A percentile compares a stretch with the other conserved stretches of the same genome.
phyloP scores from a whole-genome alignment of 2,329 filamentous ascomycete species.

The Colletotrichum simmondsii region DNA sequence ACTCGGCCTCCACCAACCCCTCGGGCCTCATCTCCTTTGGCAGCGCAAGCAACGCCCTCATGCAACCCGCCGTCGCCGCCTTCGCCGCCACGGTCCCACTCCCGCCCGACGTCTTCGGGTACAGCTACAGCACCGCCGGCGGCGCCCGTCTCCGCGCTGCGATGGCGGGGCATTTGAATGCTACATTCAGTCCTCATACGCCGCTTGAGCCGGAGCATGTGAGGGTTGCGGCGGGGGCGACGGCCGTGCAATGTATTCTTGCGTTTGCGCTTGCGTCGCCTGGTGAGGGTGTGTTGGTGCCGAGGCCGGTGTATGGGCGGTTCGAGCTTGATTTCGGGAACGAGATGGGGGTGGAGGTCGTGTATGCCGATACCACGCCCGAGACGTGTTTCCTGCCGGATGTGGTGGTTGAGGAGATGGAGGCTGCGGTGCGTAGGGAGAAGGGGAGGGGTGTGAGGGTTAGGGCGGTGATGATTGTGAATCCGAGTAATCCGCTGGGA shows the following conservation, averaged over 20 bases:
- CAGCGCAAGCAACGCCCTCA: slow-evolving; percentile 19
- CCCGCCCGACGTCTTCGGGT: slow-evolving; percentile 44
- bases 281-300: slow-evolving; percentile 51
- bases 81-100: slow-evolving; percentile 19
- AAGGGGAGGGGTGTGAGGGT: slow-evolving; percentile 50
- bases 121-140: slow-evolving; percentile 48
- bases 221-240: slow-evolving; percentile 47
- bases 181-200: slow-evolving; percentile 46
- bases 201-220: slow-evolving; percentile 45
- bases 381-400: slow-evolving; percentile 55
- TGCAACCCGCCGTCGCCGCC: slow-evolving; percentile 5
- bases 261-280: slow-evolving; percentile 51
- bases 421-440: slow-evolving; percentile 50
- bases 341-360: slow-evolving; percentile 49
- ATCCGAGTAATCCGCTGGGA: slow-evolving; percentile 64
- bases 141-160: slow-evolving; percentile 46
- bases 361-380: slow-evolving; percentile 57
- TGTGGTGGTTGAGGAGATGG: slow-evolving; percentile 57
- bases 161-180: slow-evolving; percentile 50
- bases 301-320: slow-evolving; percentile 57
- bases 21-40: slow-evolving; percentile 27
- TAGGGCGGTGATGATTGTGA: slow-evolving; percentile 60
- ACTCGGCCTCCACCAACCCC: slow-evolving; percentile 12
- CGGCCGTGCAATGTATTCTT: slow-evolving; percentile 51
- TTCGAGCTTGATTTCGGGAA: slow-evolving; percentile 61